Evolutionary conservation across 192 early-diverging fungal species (phyloP), one percentile per base, ranked within the genome.

Genomic region (Pilaira anomala): DNA sequence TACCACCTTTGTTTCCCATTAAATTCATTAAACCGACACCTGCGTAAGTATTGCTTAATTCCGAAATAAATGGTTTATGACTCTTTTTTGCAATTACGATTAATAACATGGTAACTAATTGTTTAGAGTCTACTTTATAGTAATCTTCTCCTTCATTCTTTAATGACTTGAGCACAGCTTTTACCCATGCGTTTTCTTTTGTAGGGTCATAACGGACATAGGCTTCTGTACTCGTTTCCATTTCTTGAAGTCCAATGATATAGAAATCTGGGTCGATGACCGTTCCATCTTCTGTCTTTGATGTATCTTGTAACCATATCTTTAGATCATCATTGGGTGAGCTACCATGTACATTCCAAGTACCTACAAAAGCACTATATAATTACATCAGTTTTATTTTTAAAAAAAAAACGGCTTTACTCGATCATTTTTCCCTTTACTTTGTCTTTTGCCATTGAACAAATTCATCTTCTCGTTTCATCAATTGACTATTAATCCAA

Each of bases 1-100:
- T 89, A 0, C 88, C 93, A 19, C 97, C 97, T 79, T 99, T 99
- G 76, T 99, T 99, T 39, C 95, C 83, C 51, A 92, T 81, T 44
- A 93, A 68, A 11, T 89, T 88, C 86, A 92, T 88, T 40, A 93
- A 76, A 1, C 97, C 97, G 12, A 91, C 90, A 3, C 91, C 94
- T 25, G 88, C 83, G 54, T 80, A 87, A 24, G 85, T 80, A 0
- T 85, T 73, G 39, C 83, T 68, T 1, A 96, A 75, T 33, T 90
- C 89, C 39, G 63, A 73, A 29, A 97, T 76, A 24, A 78, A 55
- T 7, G 70, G 60, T 0, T 45, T 28, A 39, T 90, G 73, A 1
- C 76, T 72, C 18, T 76, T 72, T 21, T 81, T 84, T 9, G 80
- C 85, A 76, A 91, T 94, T 14, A 97, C 82, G 26, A 95, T 78